These are phyloP conservation scores for Saksenaea oblongispora DNA, from an alignment of 371 early-diverging fungal genomes.

Conservation along the genomic window DNA sequence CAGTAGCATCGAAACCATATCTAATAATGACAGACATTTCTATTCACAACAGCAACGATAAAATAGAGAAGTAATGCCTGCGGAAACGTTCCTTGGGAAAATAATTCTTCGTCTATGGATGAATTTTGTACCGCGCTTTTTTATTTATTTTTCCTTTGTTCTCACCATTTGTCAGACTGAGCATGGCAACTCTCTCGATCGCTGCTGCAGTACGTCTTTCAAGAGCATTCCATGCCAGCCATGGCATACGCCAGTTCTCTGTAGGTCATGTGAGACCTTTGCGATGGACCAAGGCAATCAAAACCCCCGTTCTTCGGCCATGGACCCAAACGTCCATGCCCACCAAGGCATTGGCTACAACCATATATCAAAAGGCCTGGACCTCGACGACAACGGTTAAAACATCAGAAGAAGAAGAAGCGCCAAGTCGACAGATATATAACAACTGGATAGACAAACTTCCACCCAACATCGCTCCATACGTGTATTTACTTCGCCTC, in stretches of 20 bases:
- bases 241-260: not conserved
- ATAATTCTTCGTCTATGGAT: not conserved
- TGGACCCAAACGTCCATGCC: not conserved
- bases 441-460: slow-evolving; percentile 47
- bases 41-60: too few relatives aligned
- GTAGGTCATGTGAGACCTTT: not conserved
- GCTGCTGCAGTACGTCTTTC: not conserved
- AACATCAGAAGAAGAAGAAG: slow-evolving; percentile 7
- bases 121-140: not conserved
- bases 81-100: too few relatives aligned
- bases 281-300: not conserved
- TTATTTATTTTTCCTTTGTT: not conserved
- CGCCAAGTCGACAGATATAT: slow-evolving; percentile 13
- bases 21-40: too few relatives aligned
- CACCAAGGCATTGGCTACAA: not conserved
- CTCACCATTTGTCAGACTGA: not conserved
- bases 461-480: slow-evolving; percentile 61
- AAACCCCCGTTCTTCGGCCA: not conserved
- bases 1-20: too few relatives aligned
- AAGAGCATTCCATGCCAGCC: not conserved
- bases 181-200: not conserved
- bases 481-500: slow-evolving; percentile 75
- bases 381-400: not conserved
- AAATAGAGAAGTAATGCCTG: too few relatives aligned
- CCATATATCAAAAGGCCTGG: not conserved